Evolutionary conservation across 768 basidiomycete species (phyloP), one percentile per base, ranked within the genome.

Genomic region (Xerocomus potaroensis): DNA sequence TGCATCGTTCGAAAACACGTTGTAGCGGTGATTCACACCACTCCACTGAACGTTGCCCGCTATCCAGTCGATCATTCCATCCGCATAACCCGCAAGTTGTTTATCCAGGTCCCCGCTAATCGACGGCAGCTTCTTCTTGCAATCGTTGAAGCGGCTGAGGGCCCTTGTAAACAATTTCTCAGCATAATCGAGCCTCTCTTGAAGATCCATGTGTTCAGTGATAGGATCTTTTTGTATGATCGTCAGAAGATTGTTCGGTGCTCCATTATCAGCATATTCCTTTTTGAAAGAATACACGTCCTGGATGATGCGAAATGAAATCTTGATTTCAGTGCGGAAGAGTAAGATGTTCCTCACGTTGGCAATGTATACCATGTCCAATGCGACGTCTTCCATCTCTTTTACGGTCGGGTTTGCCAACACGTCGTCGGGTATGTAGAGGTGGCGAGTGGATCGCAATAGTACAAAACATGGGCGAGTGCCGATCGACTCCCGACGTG

Each of bases 261-360:
- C 63, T 1, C 62, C 62, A 16, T 64, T 60, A 12, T 64, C 60
- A 16, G 51, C 53, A 15, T 37, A 45, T 36, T 64, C 63, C 45
- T 64, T 64, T 48, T 64, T 64, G 50, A 60, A 64, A 12, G 63
- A 64, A 33, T 62, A 61, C 33, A 64, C 58, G 14, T 61, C 59
- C 63, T 64, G 23, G 11, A 27, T 19, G 16, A 24, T 31, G 16
- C 11, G 16, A 16, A 24, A 19, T 1, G 11, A 18, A 8, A 16
- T n/a, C 30, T 31, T 29, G 32, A 22, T n/a, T 38, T 43, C 45
- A 19, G 9, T 12, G 27, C 16, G 39, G 8, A 1, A 24, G 5
- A 12, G 11, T 12, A n/a, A 27, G 3, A 16, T 3, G 5, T 18
- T 27, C 9, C 57, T 53, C 30, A 61, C 61, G 21, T 62, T 64